Percentiles rank a stretch among this genome's conserved stretches.
Evolutionary conservation across 1,284 basidiomycete genomes (phyloP).

Genomic region (Cryptococcus maquisensis): DNA sequence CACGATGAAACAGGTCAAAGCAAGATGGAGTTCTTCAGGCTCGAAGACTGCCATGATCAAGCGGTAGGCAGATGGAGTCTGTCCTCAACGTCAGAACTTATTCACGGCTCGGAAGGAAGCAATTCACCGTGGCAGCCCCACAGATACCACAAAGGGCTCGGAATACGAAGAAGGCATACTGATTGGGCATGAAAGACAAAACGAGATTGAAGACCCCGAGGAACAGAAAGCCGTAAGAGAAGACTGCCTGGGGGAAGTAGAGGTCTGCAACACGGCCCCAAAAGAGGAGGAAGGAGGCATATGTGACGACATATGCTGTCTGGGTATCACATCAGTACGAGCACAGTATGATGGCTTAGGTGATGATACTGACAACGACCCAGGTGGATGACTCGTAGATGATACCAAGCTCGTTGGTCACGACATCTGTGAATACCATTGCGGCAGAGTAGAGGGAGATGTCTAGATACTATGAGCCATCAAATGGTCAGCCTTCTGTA

Average conservation of each 20-base stretch:
- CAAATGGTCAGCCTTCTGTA: conserved; percentile 1
- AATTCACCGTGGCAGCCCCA: conserved; percentile 31
- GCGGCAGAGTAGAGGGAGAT: conserved; percentile 11
- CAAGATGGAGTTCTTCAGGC: conserved; percentile 27
- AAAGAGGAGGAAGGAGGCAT: conserved; percentile 29
- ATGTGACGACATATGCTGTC: conserved; percentile 6
- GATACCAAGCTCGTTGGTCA: conserved; percentile 24
- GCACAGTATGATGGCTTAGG: neutral
- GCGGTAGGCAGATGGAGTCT: conserved; percentile 43
- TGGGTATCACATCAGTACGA: neutral
- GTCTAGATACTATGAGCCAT: conserved; percentile 15
- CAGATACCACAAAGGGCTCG: conserved; percentile 35
- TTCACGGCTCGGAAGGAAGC: conserved; percentile 30
- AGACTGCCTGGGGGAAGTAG: conserved; percentile 36
- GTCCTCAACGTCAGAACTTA: conserved; percentile 15
- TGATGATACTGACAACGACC: conserved; percentile 24
- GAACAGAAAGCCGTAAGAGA: conserved; percentile 25
- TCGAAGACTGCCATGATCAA: conserved; percentile 42
- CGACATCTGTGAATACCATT: conserved; percentile 29
- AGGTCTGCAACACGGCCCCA: conserved; percentile 41
- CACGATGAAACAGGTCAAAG: conserved; percentile 41
- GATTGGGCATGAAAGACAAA: conserved; percentile 35
- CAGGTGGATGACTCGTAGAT: conserved; percentile 30
- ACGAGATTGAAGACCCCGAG: conserved; percentile 34
- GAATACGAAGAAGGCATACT: conserved; percentile 37